Base-by-base conservation (phyloP, 805 yeast species). In the Lipomyces yamadae region DNA sequence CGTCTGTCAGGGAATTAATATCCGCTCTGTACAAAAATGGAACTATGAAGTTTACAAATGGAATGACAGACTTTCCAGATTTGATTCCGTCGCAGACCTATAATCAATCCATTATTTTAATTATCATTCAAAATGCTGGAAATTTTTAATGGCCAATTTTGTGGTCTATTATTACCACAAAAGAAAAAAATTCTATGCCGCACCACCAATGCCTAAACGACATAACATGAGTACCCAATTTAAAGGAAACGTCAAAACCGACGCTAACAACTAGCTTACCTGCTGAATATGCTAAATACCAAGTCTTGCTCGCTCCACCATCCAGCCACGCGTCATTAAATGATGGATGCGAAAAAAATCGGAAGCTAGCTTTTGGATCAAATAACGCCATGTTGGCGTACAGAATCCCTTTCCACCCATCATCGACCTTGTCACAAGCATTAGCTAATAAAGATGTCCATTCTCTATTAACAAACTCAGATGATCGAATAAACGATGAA, bases 261-360 rank as follows among this genome's bases (percentile, higher is more conserved):
- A 24, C 24, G 24, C 24, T 24, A 24, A 24, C 24, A 24, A 24
- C 37, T 10, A 29, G 8, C 45, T 33, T 35, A 33, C 68, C 65
- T 6, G 68, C 68, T 11, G 68, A 57, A 71, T 85, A 90, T 0
- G 96, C 86, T 69, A 92, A 80, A 10, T 93, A 88, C 96, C 97
- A 92, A 0, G 97, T 89, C 68, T 87, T 79, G 32, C 94, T 87
- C 83, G 92, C 94, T 1, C 97, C 98, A 64, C 85, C 85, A 74
- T 93, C 98, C 59, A 93, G 84, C 72, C 83, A 83, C 4, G 76
- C 50, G 72, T 24, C 79, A 56, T 80, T 74, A 83, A 91, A 92
- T 62, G 78, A 79, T 3, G 80, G 72, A 50, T 84, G 75, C 1
- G 87, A 75, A 76, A 91, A 91, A 77, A 85, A 92, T 1, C 78